Base-by-base conservation (phyloP, 2,329 filamentous ascomycete species). In the Exophiala sp. region DNA sequence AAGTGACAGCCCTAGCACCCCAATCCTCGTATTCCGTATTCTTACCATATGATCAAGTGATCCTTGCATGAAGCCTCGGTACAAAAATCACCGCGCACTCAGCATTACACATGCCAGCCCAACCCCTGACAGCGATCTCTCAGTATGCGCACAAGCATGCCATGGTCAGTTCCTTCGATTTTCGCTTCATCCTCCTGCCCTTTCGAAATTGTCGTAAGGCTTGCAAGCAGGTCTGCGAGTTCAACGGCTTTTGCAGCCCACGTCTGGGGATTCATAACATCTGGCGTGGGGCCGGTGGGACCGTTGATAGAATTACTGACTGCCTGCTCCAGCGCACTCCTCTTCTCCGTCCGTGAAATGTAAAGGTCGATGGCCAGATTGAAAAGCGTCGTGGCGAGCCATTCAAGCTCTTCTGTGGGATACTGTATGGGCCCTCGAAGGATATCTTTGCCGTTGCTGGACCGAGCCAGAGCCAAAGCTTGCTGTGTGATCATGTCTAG, bases 291-390 rank as follows among this genome's bases (percentile, higher is more conserved):
- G 1, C 10, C 35, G 3, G 11, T 38, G 11, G 35, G 4, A 1
- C 10, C 35, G 5, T 38, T 5, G 10, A 5, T 29, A 1, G 24
- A 29, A 29, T 29, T 3, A 8, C 5, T 4, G 2, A 38, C 35
- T 12, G 35, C 1, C 11, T 16, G 5, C 14, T 38, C 35, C 11
- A 4, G 6, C 14, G 35, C 35, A 38, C 35, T 12, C 11, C 2
- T 38, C 11, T 5, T 2, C 14, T 16, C 35, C 35, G 10, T 16
- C 10, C 6, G 5, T 14, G 35, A 35, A 18, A 54, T 32, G 14
- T 79, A 78, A 16, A 77, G 73, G 56, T 84, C 81, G 3, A 84
- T 73, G 0, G 77, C 79, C 18, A 71, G 73, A 57, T 85, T 85
- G 64, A 82, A 83, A 0, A 75, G 62, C 10, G 73, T 75, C 0